Percentiles rank a stretch among this genome's conserved stretches.
phyloP scores from a whole-genome alignment of 2,329 filamentous ascomycete genomes.

The Trichothecium sympodiale region DNA sequence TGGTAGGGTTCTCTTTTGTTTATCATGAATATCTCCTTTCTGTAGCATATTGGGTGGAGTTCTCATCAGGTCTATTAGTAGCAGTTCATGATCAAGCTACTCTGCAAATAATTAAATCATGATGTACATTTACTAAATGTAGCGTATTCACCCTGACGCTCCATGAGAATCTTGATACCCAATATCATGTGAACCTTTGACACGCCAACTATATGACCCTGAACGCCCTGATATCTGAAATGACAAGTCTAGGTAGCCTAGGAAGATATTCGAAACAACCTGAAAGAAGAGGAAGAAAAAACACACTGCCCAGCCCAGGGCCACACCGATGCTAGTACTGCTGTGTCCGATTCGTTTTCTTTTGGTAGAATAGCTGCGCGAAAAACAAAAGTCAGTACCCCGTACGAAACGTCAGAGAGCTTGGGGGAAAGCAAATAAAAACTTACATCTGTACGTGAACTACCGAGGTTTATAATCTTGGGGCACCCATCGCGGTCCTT shows the following conservation, averaged over 20 bases:
- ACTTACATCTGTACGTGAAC: constrained; percentile 82
- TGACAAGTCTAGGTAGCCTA: neutral
- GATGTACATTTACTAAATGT: too few species aligned
- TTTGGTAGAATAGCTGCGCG: constrained; percentile 50
- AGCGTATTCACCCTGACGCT: too few species aligned
- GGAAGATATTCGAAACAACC: too few species aligned
- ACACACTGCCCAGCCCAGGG: constrained; percentile 33
- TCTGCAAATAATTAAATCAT: too few species aligned
- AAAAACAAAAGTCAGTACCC: too few species aligned
- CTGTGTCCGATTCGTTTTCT: constrained; percentile 51
- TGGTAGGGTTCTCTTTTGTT: neutral
- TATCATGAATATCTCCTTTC: neutral
- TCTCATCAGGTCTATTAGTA: neutral
- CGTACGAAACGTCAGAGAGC: too few species aligned
- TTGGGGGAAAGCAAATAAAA: constrained; percentile 1
- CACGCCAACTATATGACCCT: neutral
- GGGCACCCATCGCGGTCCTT: constrained; percentile 97
- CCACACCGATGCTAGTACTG: constrained; percentile 39
- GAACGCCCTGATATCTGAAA: neutral
- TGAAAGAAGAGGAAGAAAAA: too few species aligned
- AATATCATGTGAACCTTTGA: too few species aligned
- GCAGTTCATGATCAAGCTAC: too few species aligned
- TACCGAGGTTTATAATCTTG: constrained; percentile 98
- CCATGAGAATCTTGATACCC: too few species aligned
- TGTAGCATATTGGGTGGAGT: neutral